Base-by-base conservation (phyloP, 352 stramenopile species). In the Phytophthora ohioensis region DNA sequence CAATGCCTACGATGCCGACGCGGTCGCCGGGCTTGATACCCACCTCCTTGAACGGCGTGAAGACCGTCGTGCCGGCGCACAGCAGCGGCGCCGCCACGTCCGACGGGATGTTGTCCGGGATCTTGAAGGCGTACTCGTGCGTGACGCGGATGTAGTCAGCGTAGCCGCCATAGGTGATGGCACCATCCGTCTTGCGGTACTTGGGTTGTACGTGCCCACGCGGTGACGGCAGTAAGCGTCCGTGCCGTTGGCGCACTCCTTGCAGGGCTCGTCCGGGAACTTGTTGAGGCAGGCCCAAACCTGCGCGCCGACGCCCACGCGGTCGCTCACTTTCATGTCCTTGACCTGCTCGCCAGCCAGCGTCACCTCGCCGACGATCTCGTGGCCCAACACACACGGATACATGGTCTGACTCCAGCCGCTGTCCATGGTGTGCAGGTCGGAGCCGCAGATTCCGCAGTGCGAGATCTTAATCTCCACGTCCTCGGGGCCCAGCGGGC, bases 1-100 rank as follows among this genome's bases (percentile, higher is more conserved):
- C 91, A 49, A 97, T 88, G 15, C 91, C 91, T 6, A 91, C 73
- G 8, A 97, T 72, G n/a, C 76, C 91, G 5, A 97, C 76, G 13
- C 76, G 84, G 55, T 86, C 66, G 15, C 80, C 82, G 3, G 60
- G 54, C 64, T 88, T 73, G 12, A 88, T 75, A 46, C 78, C 78
- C 9, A 60, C 79, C 49, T 84, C 67, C 69, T 80, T 82, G 45
- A 95, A 57, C 8, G 61, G 61, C 39, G 45, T 67, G 49, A 67
- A 67, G 11, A 67, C 59, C 5, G 59, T 67, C 47, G 59, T 57
- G 21, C 60, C 60, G 7, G 64, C 55, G 9, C 55, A 65, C 48
- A 71, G 27, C 41, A 66, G 27, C 21, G 58, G 59, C 5, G 59
- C 59, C 2, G 59, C 59, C 32, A 59, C 59, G 31, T 67, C 59